These are phyloP conservation scores for Dissophora ornata DNA, from an alignment of 192 early-diverging fungal species.

Conservation along the genomic window DNA sequence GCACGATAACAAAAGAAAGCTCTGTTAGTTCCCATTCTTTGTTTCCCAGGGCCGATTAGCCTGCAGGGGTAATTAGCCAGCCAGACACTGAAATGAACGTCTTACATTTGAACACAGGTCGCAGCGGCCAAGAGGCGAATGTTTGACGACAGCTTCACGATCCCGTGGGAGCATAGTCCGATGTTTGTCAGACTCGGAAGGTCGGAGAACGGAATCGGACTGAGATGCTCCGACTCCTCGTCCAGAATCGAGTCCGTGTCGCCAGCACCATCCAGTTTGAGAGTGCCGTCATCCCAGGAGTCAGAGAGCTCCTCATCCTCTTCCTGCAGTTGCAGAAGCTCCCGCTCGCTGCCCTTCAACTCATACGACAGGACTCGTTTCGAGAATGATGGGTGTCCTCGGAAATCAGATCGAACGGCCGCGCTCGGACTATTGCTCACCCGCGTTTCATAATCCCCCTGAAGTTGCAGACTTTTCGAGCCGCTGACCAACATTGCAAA, in stretches of 20 bases:
- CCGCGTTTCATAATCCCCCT: slow-evolving; percentile 21
- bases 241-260: slow-evolving; percentile 38
- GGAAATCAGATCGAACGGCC: slow-evolving; percentile 5
- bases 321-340: slow-evolving; percentile 6
- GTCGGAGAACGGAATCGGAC: slow-evolving; percentile 51
- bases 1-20: too few relatives aligned
- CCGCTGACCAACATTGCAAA: neutral
- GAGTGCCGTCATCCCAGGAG: slow-evolving; percentile 1
- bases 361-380: slow-evolving; percentile 15
- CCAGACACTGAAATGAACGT: too few relatives aligned
- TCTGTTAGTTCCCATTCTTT: too few relatives aligned
- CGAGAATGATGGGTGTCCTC: slow-evolving; percentile 3
- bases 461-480: neutral
- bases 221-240: slow-evolving; percentile 32
- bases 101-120: slow-evolving; percentile 79
- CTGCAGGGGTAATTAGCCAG: too few relatives aligned
- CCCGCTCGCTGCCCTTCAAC: slow-evolving; percentile 1
- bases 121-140: slow-evolving; percentile 72
- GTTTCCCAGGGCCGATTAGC: too few relatives aligned
- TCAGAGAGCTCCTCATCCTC: slow-evolving; percentile 12
- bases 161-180: slow-evolving; percentile 67
- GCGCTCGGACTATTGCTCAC: neutral
- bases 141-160: slow-evolving; percentile 74
- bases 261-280: slow-evolving; percentile 10
- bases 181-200: slow-evolving; percentile 61